Base-by-base conservation (phyloP, 2,329 filamentous ascomycete species). In the Monosporascus sp. region DNA sequence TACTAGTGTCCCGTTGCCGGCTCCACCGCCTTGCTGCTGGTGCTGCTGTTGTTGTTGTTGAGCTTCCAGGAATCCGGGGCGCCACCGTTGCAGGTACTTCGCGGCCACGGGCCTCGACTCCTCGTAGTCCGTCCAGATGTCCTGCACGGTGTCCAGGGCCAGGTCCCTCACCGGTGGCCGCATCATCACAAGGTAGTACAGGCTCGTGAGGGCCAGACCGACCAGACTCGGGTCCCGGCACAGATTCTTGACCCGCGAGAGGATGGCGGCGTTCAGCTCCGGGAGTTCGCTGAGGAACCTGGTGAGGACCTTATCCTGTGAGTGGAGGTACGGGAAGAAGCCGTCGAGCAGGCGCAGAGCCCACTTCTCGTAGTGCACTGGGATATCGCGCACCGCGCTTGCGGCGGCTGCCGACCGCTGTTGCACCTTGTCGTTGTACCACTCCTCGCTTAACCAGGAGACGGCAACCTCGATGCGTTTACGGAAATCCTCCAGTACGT, bases 371-470 rank as follows among this genome's bases (percentile, higher is more conserved):
- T 96, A 97, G 68, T 94, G 82, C 37, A 80, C 65, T 3, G 81
- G 76, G 7, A 79, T 77, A 41, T 78, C 75, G 11, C 67, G 47
- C 66, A 70, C 37, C 69, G 70, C n/a, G 66, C 65, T 51, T 69
- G 75, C 53, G 58, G 68, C 47, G 65, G 73, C 55, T 68, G 72
- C 58, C 74, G 72, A 68, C 70, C 55, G 61, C 46, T 63, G 57
- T 52, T 79, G 72, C 35, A 90, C 70, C 44, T 78, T 84, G 68
- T 97, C 93, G 63, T 92, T 95, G 70, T 96, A 97, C 93, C 94
- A 99, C 72, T 99, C 94, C 69, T 99, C 94, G 62, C 88, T 96
- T 17, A 99, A 79, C 94, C 94, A 99, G 7, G 87, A 86, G 49
- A 97, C 90, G 1, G 91, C 93, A 22, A 94, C 82, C 60, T 95